These are phyloP conservation scores for Tilletia indica DNA, from an alignment of 1,284 basidiomycete species.

Conservation along the genomic window DNA sequence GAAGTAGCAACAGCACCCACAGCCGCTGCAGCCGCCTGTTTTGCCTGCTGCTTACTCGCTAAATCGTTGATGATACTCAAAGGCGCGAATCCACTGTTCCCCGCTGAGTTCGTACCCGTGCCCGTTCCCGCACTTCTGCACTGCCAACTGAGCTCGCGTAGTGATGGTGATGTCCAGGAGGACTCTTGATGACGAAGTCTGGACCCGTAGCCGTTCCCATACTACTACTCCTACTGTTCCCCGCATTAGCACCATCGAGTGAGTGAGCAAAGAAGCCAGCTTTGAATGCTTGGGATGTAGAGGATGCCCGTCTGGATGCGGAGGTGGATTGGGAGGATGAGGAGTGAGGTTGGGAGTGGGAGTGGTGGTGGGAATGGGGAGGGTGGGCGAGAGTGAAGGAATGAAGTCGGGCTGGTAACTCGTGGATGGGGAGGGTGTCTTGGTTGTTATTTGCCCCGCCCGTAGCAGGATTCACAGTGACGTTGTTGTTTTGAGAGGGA, in stretches of 20 bases:
- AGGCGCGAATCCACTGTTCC: conserved; percentile 26
- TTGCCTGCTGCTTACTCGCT: conserved; percentile 24
- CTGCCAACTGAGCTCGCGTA: background rate
- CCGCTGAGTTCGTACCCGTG: conserved; percentile 3
- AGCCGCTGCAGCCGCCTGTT: background rate
- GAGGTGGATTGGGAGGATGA: no score
- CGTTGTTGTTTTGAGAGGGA: background rate
- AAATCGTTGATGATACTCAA: conserved; percentile 56
- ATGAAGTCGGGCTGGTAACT: background rate
- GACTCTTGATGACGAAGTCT: background rate
- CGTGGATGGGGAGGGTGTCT: conserved; percentile 8
- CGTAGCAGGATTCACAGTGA: no score
- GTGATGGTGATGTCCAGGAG: background rate
- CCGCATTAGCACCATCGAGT: background rate
- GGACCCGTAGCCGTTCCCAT: background rate
- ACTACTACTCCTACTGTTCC: background rate
- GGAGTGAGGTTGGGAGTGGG: background rate
- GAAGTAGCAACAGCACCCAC: background rate
- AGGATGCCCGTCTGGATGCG: conserved; percentile 1
- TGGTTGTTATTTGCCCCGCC: background rate
- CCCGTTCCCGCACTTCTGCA: background rate
- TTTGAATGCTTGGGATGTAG: background rate
- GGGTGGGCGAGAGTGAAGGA: conserved; percentile 12
- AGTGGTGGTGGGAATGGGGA: conserved; percentile 3
- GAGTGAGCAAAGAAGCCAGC: conserved; percentile 7